A percentile compares a stretch with the other conserved stretches of the same genome.
Conservation (phyloP, 108 stramenopile genomes). For the Cyclotella sp. region DNA sequence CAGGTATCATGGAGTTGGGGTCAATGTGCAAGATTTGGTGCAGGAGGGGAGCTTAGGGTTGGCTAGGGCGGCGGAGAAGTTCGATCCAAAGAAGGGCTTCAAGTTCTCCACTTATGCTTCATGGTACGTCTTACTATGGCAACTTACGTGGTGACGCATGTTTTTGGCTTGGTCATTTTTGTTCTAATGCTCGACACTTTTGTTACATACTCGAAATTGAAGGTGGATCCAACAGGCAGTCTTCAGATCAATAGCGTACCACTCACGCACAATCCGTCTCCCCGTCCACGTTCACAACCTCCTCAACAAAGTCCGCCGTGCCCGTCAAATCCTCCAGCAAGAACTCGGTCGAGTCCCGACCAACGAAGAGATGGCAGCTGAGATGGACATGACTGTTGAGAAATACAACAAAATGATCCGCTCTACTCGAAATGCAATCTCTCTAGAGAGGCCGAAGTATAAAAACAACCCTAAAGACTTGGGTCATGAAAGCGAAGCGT, state of each 20-base stretch:
- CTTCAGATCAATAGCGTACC: constrained; percentile 91
- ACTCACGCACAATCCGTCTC: constrained; percentile 92
- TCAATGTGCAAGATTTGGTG: constrained; percentile 83
- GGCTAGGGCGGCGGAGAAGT: constrained; percentile 88
- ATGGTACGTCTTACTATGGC: constrained; percentile 59
- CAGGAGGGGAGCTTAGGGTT: constrained; percentile 92
- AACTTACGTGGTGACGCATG: not conserved
- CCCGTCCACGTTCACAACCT: constrained; percentile 98
- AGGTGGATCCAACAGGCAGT: constrained; percentile 93
- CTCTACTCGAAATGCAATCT: constrained; percentile 78
- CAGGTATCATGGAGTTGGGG: constrained; percentile 86
- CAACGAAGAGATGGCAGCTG: constrained; percentile 89
- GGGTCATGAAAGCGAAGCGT: constrained; percentile 79
- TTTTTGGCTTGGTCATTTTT: no score
- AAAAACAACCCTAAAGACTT: constrained; percentile 84
- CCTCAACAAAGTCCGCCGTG: constrained; percentile 82
- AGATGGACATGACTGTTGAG: constrained; percentile 78
- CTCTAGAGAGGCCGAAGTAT: constrained; percentile 83
- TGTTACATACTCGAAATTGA: not conserved
- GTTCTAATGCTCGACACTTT: not conserved
- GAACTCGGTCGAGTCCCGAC: constrained; percentile 87
- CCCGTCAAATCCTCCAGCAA: constrained; percentile 61
- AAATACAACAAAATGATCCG: constrained; percentile 89
- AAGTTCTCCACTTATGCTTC: constrained; percentile 93
- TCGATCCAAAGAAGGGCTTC: constrained; percentile 89